A percentile compares a stretch with the other conserved stretches of the same genome.
Conservation (phyloP, 179 eudicot species). For the Nepenthes alata region DNA sequence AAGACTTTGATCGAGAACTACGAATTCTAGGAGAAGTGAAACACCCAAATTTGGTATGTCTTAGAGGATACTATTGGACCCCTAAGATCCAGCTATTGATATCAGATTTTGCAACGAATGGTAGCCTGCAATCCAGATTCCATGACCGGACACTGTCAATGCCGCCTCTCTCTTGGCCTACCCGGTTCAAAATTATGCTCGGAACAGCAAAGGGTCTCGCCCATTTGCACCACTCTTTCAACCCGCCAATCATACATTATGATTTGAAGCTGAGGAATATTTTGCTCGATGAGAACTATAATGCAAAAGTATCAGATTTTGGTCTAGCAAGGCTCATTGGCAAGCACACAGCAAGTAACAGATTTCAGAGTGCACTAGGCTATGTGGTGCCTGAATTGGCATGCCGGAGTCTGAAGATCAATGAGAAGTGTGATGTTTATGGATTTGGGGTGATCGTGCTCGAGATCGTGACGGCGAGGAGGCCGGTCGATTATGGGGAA, state of each 20-base stretch:
- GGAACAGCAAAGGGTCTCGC: slow-evolving; percentile 87
- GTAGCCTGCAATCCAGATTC: slow-evolving; percentile 56
- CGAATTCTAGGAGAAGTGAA: slow-evolving; percentile 62
- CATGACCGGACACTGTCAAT: slow-evolving; percentile 39
- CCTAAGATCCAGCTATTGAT: slow-evolving; percentile 74
- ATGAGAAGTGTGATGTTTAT: slow-evolving; percentile 84
- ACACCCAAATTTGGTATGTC: slow-evolving; percentile 54
- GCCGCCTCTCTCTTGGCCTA: slow-evolving; percentile 58
- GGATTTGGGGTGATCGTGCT: slow-evolving; percentile 75
- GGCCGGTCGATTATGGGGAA: slow-evolving; percentile 81
- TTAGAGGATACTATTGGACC: slow-evolving; percentile 92
- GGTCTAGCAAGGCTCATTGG: slow-evolving; percentile 67
- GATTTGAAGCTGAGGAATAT: slow-evolving; percentile 79
- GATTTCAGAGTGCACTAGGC: slow-evolving; percentile 74
- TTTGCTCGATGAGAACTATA: slow-evolving; percentile 57
- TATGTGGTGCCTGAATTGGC: slow-evolving; percentile 90
- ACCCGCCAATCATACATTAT: slow-evolving; percentile 82
- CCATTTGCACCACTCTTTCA: slow-evolving; percentile 74
- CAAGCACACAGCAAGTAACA: slow-evolving; percentile 38
- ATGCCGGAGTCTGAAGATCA: slow-evolving; percentile 78
- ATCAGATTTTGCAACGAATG: slow-evolving; percentile 57
- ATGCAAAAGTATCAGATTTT: slow-evolving; percentile 71
- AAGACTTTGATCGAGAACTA: slow-evolving; percentile 75
- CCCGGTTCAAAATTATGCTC: slow-evolving; percentile 56
- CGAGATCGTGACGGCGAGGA: slow-evolving; percentile 74